A percentile compares a stretch with the other conserved stretches of the same genome.
phyloP scores from a whole-genome alignment of 257 asterid species.

The Solanum pinnatisectum region DNA sequence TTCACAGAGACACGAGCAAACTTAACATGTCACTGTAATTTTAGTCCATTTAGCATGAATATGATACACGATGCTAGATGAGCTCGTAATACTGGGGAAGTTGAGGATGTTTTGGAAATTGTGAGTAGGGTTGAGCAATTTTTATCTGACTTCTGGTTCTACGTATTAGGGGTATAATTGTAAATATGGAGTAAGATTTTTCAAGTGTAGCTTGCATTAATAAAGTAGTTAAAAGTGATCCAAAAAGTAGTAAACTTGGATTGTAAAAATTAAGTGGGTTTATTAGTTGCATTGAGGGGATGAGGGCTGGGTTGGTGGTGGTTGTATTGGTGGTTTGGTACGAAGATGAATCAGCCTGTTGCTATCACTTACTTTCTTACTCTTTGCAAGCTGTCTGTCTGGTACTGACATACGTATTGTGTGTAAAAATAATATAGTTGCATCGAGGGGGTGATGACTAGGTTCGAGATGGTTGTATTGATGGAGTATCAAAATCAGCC shows the following conservation, averaged over 20 bases:
- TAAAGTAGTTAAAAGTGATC: not conserved
- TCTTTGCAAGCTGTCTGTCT: not conserved
- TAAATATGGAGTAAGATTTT: not conserved
- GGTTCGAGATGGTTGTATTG: not conserved
- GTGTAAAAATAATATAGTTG: not conserved
- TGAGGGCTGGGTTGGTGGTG: not conserved
- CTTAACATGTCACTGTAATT: not conserved
- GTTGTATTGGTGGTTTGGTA: not conserved
- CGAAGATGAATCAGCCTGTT: not conserved
- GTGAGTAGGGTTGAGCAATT: not conserved
- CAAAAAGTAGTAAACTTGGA: not conserved
- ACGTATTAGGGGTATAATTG: not conserved
- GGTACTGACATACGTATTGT: not conserved
- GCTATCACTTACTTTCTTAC: not conserved
- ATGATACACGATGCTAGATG: not conserved
- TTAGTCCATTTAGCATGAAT: not conserved
- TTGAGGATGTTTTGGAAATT: not conserved
- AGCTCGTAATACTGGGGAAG: not conserved
- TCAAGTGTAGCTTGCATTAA: not conserved
- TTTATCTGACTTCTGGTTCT: not conserved
- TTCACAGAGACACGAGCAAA: not conserved
- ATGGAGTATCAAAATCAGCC: not conserved
- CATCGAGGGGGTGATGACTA: not conserved
- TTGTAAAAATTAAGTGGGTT: not conserved
- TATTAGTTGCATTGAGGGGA: not conserved